A percentile compares a stretch with the other conserved stretches of the same genome.
phyloP scores from a whole-genome alignment of 371 early-diverging fungal genomes.

The Thermomucor indicae-seudaticae region DNA sequence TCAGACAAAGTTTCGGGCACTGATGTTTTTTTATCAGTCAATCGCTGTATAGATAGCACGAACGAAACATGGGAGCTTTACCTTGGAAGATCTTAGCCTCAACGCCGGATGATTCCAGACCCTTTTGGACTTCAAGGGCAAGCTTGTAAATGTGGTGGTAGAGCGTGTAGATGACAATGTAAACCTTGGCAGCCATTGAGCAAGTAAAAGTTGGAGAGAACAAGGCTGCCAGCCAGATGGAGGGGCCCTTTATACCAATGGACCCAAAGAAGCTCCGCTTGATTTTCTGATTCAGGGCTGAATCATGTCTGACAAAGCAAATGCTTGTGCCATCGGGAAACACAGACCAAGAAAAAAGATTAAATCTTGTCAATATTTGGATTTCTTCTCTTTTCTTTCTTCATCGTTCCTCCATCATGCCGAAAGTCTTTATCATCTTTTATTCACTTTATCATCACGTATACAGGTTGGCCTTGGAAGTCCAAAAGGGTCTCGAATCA shows the following conservation, averaged over 20 bases:
- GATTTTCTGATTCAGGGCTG: neutral
- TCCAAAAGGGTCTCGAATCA: conserved; percentile 51
- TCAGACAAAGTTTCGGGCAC: conserved; percentile 60
- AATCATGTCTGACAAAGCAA: neutral
- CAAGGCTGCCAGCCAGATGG: no score
- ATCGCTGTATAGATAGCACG: neutral
- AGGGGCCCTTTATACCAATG: neutral
- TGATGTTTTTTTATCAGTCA: neutral
- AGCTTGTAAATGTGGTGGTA: conserved; percentile 57
- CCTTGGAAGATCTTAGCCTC: conserved; percentile 62
- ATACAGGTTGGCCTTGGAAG: conserved; percentile 54
- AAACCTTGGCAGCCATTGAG: conserved; percentile 33
- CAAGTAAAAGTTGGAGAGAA: conserved; percentile 1
- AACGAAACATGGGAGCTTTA: neutral
- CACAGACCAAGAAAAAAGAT: no score
- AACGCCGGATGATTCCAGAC: conserved; percentile 51
- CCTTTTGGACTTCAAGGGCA: conserved; percentile 57
- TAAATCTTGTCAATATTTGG: neutral
- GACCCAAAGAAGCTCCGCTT: no score
- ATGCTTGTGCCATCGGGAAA: no score
- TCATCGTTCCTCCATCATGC: conserved; percentile 9
- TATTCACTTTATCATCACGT: conserved; percentile 74
- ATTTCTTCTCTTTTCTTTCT: neutral
- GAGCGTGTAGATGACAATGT: conserved; percentile 46
- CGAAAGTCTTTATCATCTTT: conserved; percentile 49